Conservation (phyloP, 148 eudicot genomes). For the Cornus kousa region DNA sequence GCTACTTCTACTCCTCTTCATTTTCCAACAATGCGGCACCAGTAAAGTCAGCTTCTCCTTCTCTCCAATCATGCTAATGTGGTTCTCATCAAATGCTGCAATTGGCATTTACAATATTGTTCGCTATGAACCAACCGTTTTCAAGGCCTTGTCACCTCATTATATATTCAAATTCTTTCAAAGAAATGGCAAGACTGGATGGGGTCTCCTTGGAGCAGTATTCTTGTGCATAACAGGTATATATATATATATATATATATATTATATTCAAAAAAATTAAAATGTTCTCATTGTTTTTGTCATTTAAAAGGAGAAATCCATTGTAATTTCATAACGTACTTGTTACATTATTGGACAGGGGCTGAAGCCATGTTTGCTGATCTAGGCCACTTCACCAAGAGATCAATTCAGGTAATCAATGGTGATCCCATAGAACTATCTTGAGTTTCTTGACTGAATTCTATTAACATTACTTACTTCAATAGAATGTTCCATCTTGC, state of each 20-base stretch:
- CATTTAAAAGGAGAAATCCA: background rate
- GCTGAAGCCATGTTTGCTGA: constrained; percentile 56
- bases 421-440: no score
- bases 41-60: constrained; percentile 33
- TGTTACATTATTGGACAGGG: constrained; percentile 17
- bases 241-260: no score
- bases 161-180: constrained; percentile 24
- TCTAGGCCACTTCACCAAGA: constrained; percentile 38
- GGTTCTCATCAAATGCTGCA: constrained; percentile 21
- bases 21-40: constrained; percentile 35
- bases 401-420: constrained; percentile 28
- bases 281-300: no score
- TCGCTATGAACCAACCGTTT: constrained; percentile 23
- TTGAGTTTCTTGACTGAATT: no score
- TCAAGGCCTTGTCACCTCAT: constrained; percentile 37
- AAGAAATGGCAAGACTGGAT: constrained; percentile 18
- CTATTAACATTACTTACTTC: no score
- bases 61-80: constrained; percentile 37
- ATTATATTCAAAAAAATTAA: no score
- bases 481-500: background rate
- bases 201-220: constrained; percentile 33
- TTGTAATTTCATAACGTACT: background rate
- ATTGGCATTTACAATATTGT: constrained; percentile 31
- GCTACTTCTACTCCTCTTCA: constrained; percentile 29
- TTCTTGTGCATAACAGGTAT: no score